phyloP scores from a whole-genome alignment of 495 filamentous ascomycete genomes.

The Aspergillus avenaceus region DNA sequence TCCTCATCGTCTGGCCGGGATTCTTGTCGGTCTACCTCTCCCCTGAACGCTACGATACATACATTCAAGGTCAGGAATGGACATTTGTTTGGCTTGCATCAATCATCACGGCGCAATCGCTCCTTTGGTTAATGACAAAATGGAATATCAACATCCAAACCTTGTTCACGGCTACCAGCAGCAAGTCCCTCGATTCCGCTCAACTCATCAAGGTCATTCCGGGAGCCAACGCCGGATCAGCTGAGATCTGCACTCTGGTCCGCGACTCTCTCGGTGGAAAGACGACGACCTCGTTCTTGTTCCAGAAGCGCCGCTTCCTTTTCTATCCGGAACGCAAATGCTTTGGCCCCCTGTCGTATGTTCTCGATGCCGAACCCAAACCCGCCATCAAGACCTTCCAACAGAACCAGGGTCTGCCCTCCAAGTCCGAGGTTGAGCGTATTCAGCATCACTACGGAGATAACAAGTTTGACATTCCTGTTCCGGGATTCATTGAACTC shows the following conservation, averaged over 20 bases:
- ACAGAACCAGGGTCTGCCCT: constrained; percentile 65
- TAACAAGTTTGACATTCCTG: constrained; percentile 97
- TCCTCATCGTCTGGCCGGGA: constrained; percentile 81
- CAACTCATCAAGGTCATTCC: constrained; percentile 91
- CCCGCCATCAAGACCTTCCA: constrained; percentile 75
- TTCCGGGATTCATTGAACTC: constrained; percentile 90
- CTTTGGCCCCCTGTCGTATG: constrained; percentile 81
- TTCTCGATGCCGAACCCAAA: constrained; percentile 79
- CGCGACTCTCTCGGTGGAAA: constrained; percentile 69
- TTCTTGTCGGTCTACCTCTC: constrained; percentile 85
- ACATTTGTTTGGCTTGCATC: constrained; percentile 89
- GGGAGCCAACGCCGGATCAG: constrained; percentile 77
- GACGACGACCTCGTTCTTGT: constrained; percentile 81
- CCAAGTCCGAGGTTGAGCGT: constrained; percentile 65
- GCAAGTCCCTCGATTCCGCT: constrained; percentile 71
- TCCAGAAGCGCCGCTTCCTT: constrained; percentile 96
- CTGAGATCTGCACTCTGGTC: constrained; percentile 80
- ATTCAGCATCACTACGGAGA: constrained; percentile 90
- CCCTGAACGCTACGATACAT: constrained; percentile 75
- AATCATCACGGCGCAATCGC: constrained; percentile 81
- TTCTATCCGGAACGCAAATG: constrained; percentile 63
- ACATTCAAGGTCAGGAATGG: constrained; percentile 90
- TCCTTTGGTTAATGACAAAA: constrained; percentile 93
- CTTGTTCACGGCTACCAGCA: constrained; percentile 72
- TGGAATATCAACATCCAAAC: constrained; percentile 89